Base-by-base conservation (phyloP, 1,139 yeast species). In the Hanseniaspora uvarum region DNA sequence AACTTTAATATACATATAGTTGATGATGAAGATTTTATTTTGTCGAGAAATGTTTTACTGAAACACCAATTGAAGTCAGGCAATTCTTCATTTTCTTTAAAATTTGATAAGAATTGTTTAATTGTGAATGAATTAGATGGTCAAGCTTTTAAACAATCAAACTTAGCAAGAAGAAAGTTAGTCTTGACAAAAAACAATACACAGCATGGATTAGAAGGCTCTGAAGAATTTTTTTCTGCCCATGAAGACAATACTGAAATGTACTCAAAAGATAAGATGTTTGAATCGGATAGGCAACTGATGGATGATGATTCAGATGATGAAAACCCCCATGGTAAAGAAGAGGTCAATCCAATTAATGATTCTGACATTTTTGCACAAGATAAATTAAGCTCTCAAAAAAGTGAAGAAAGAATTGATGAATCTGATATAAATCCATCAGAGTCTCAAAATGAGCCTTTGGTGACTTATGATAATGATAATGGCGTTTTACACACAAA, bases 181-280 rank as follows among this genome's bases (percentile, higher is more conserved):
- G 16, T 23, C 3, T 10, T 14, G 31, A 2, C 0, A 21, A 33
- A 23, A 2, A 31, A 16, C 30, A 44, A 12, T 31, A 5, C 38
- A 23, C 34, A 31, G 8, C n/a, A 23, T 6, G 23, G 26, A 19
- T 5, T 23, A 34, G 49, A 45, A 4, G 21, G n/a, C 1, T n/a
- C 33, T 10, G 46, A 41, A 28, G 46, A 26, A 24, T 41, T 41
- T 28, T 41, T 28, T 28, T 41, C 46, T 28, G 46, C 46, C 4
- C 11, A 28, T 2, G 46, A 41, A 41, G 43, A 7, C 18, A 39
- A 14, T 7, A 14, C 10, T 39, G 40, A 21, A 26, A 26, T 8
- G 28, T 8, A 26, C 5, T 26, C 8, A 8, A 26, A 26, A 11
- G 40, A 37, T 19, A 12, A 37, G 2, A 12, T n/a, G n/a, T 28